Conservation (phyloP, 106 monocot genomes). For the Phalaenopsis equestris region DNA sequence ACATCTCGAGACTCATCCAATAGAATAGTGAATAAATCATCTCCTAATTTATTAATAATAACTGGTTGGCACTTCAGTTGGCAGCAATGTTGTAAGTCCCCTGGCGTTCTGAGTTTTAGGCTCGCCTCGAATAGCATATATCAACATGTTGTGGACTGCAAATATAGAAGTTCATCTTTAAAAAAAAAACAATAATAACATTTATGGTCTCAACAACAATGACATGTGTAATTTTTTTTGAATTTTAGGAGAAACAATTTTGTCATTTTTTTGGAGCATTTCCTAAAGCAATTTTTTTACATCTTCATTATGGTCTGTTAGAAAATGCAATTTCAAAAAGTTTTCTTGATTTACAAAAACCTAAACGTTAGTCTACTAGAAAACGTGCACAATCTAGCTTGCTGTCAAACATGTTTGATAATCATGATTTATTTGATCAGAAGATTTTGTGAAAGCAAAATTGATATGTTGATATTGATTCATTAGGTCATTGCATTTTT, state of each 20-base stretch:
- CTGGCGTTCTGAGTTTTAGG: too few species aligned
- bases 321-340: background rate
- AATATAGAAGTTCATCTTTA: too few species aligned
- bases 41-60: background rate
- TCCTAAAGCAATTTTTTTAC: background rate
- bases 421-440: background rate
- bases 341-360: background rate
- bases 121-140: too few species aligned
- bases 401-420: background rate
- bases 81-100: too few species aligned
- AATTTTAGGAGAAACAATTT: background rate
- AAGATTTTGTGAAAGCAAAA: too few species aligned
- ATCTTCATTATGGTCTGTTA: constrained; percentile 2
- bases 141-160: too few species aligned
- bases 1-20: background rate
- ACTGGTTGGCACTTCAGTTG: too few species aligned
- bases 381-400: background rate
- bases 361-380: background rate
- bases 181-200: background rate
- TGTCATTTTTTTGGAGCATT: constrained; percentile 2
- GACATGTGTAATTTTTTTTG: background rate
- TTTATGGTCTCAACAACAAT: background rate
- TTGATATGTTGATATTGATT: background rate
- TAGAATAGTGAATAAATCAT: background rate
- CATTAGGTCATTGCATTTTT: background rate